Evolutionary conservation across 2,329 filamentous ascomycete species (phyloP).

Genomic region (Epichloe festucae): DNA sequence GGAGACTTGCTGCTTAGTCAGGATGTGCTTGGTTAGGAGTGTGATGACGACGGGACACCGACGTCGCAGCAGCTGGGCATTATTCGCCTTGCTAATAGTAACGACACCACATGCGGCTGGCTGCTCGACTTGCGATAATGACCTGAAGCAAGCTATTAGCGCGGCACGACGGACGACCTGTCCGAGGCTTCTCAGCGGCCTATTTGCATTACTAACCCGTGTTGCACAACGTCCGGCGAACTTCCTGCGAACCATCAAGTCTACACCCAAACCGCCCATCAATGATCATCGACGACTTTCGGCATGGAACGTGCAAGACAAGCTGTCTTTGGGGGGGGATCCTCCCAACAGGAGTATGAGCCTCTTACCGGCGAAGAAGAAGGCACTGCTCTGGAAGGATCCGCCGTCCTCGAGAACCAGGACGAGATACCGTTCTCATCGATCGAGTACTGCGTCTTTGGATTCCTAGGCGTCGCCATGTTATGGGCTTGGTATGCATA

Average conservation of each 20-base stretch:
- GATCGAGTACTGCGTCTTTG: conserved; percentile 76
- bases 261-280: neutral
- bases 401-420: conserved; percentile 17
- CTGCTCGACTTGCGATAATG: neutral
- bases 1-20: neutral
- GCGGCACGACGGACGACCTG: neutral
- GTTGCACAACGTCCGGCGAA: neutral
- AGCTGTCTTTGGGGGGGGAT: conserved; percentile 3
- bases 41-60: neutral
- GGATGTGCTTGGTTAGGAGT: neutral
- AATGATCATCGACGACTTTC: neutral
- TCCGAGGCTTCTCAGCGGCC: too few relatives aligned
- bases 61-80: neutral
- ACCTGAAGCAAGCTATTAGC: neutral
- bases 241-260: neutral
- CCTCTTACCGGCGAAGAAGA: conserved; percentile 19
- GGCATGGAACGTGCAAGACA: conserved; percentile 17
- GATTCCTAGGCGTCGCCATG: conserved; percentile 82
- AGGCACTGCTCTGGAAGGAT: conserved; percentile 14
- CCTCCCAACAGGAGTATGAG: conserved; percentile 17
- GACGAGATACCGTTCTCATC: conserved; percentile 57
- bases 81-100: neutral
- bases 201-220: neutral
- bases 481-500: conserved; percentile 78
- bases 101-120: neutral